These are phyloP conservation scores for Spizellomyces punctatus DNA, from an alignment of 192 early-diverging fungal genomes.

Conservation along the genomic window DNA sequence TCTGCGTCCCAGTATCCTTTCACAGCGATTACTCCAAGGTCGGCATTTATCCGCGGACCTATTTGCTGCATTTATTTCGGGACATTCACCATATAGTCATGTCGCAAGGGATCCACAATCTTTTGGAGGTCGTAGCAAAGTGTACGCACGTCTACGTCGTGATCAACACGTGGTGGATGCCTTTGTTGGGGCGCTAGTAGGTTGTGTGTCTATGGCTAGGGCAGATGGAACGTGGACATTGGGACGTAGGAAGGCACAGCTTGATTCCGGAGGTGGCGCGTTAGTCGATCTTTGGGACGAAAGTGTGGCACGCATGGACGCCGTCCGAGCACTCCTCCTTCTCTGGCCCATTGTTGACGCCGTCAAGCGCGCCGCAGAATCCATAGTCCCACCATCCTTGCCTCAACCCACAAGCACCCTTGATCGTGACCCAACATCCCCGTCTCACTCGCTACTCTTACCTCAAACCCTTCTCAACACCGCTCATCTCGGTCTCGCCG, in stretches of 20 bases:
- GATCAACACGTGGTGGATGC: conserved; percentile 4
- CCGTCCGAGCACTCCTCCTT: neutral
- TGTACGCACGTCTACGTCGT: neutral
- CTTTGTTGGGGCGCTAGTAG: conserved; percentile 1
- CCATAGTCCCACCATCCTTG: neutral
- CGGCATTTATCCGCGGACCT: conserved; percentile 4
- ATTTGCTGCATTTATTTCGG: neutral
- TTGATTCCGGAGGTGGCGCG: neutral
- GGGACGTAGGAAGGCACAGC: neutral
- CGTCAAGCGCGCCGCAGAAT: neutral
- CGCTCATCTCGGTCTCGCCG: neutral
- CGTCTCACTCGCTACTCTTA: neutral
- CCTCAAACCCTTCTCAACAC: neutral
- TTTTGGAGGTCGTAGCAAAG: neutral
- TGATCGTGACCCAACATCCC: neutral
- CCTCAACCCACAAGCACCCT: neutral
- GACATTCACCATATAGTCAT: neutral
- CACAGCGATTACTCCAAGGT: neutral
- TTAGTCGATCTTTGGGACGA: neutral
- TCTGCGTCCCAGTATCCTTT: neutral
- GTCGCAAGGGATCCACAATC: neutral
- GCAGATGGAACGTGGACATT: neutral
- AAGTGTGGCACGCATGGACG: neutral
- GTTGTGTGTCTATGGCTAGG: neutral
- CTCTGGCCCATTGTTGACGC: conserved; percentile 6